Evolutionary conservation across 345 rosid genomes (phyloP).

Genomic region (Iberis pinnata): DNA sequence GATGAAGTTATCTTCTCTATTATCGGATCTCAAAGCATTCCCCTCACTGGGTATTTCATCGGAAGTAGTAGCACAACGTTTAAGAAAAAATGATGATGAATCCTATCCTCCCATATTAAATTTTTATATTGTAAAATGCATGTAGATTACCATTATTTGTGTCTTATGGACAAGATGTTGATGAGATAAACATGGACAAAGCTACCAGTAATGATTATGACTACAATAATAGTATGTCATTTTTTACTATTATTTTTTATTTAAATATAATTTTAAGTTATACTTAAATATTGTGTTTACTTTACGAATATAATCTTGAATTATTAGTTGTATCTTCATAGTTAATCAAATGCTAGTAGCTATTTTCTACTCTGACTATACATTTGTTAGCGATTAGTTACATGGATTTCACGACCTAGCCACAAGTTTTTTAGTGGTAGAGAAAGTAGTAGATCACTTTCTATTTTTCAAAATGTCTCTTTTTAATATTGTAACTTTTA

Average conservation of each 20-base stretch:
- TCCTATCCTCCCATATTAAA: conserved; percentile 48
- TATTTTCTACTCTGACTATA: background rate
- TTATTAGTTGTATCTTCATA: background rate
- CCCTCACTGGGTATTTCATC: conserved; percentile 61
- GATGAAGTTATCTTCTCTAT: conserved; percentile 74
- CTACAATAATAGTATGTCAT: conserved; percentile 40
- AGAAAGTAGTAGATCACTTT: too few relatives aligned
- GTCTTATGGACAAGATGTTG: conserved; percentile 62
- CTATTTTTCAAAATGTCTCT: background rate
- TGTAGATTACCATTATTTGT: background rate
- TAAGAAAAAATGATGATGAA: conserved; percentile 31
- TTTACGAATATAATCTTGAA: background rate
- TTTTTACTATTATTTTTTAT: background rate
- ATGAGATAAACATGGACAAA: conserved; percentile 47
- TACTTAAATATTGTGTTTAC: background rate
- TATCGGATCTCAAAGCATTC: conserved; percentile 58
- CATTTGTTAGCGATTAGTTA: too few relatives aligned
- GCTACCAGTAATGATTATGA: conserved; percentile 47
- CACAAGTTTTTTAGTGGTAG: too few relatives aligned
- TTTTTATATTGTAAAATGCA: background rate
- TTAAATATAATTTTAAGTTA: background rate
- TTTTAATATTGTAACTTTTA: background rate
- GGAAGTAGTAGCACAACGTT: conserved; percentile 12
- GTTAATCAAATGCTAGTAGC: background rate
- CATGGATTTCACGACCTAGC: too few relatives aligned